Conservation (phyloP, 768 basidiomycete genomes). For the Rhodocollybia butyracea region DNA sequence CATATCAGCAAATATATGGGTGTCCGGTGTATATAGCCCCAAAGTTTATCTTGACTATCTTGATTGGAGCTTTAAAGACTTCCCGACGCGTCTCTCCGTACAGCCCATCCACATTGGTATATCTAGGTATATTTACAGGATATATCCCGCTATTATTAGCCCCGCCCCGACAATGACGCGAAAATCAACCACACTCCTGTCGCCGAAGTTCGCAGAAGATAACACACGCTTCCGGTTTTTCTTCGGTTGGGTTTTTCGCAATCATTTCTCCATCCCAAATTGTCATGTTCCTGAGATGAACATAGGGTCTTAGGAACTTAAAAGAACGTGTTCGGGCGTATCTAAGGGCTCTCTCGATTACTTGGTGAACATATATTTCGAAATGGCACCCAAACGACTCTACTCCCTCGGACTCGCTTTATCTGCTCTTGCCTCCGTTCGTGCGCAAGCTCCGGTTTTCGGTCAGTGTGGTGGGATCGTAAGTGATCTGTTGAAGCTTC, state of each 20-base stretch:
- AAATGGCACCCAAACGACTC: slow-evolving; percentile 18
- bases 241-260: background rate
- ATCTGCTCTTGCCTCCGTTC: slow-evolving; percentile 12
- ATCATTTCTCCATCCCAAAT: background rate
- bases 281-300: background rate
- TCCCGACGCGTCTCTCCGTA: background rate
- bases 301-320: background rate
- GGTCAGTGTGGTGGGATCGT: slow-evolving; percentile 15
- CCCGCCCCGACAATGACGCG: slow-evolving; percentile 26
- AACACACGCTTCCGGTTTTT: background rate
- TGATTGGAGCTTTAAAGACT: background rate
- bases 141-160: background rate
- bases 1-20: background rate
- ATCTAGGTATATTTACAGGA: background rate
- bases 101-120: background rate
- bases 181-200: slow-evolving; percentile 22
- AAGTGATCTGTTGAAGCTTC: slow-evolving; percentile 8
- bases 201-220: slow-evolving; percentile 8
- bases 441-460: slow-evolving; percentile 14
- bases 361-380: too few relatives aligned
- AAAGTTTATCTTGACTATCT: background rate
- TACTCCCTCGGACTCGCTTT: slow-evolving; percentile 9
- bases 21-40: background rate
- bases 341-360: too few relatives aligned
- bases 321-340: slow-evolving; percentile 1